Evolutionary conservation across 176 grass and related monocot species (phyloP).

Genomic region (Tuctoria greenei): DNA sequence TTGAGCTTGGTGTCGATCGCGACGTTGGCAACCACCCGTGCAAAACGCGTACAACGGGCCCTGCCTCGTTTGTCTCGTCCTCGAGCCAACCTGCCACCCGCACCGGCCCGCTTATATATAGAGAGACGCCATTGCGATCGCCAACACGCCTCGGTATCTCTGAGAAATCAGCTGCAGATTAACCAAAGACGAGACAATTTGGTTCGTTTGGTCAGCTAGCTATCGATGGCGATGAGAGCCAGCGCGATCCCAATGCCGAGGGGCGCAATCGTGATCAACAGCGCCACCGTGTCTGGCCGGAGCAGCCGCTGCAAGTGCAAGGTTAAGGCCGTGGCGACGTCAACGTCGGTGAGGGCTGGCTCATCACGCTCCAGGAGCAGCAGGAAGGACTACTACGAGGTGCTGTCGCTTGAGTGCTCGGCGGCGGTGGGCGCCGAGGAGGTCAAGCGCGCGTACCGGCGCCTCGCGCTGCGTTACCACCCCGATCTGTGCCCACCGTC

Average conservation of each 20-base stretch:
- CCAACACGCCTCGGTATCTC: not conserved
- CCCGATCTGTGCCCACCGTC: slow-evolving; percentile 64
- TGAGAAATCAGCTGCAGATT: too few species aligned
- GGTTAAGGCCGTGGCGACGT: slow-evolving; percentile 9
- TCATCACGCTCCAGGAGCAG: not conserved
- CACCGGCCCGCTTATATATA: not conserved
- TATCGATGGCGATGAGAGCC: too few species aligned
- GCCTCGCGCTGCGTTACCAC: slow-evolving; percentile 66
- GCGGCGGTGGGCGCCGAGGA: slow-evolving; percentile 52
- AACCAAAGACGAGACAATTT: too few species aligned
- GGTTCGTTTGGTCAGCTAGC: not conserved
- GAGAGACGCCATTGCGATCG: not conserved
- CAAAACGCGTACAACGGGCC: slow-evolving; percentile 9
- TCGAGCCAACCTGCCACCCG: not conserved
- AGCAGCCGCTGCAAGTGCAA: not conserved
- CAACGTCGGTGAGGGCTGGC: not conserved
- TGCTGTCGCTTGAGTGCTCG: slow-evolving; percentile 54
- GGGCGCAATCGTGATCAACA: not conserved
- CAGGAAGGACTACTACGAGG: slow-evolving; percentile 48
- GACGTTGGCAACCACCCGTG: slow-evolving; percentile 15
- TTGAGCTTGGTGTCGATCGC: not conserved
- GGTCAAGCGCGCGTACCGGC: slow-evolving; percentile 78
- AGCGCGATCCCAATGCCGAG: not conserved
- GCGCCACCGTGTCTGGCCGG: not conserved
- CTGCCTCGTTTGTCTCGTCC: not conserved